Evolutionary conservation across 805 yeast genomes (phyloP).

Genomic region (Alloascoidea africana): DNA sequence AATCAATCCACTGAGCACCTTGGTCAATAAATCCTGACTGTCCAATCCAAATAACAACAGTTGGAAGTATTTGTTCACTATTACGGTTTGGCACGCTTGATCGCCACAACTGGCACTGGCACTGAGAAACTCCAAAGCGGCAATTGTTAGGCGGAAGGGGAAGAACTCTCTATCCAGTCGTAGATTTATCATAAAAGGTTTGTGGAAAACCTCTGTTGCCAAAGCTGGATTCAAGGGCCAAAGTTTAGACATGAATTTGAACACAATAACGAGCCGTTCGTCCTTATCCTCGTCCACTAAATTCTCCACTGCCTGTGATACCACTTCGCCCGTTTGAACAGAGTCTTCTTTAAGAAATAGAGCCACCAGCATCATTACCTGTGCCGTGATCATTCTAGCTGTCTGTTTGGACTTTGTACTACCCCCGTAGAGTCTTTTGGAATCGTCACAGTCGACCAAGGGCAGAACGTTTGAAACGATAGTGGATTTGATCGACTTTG

Average conservation of each 20-base stretch:
- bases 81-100: background rate
- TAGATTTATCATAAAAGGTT: background rate
- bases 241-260: background rate
- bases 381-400: too few relatives aligned
- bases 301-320: background rate
- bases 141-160: background rate
- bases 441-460: too few relatives aligned
- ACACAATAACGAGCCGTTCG: background rate
- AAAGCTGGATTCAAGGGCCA: background rate
- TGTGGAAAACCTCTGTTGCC: background rate
- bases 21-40: background rate
- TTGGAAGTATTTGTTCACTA: background rate
- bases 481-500: too few relatives aligned
- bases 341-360: background rate
- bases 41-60: background rate
- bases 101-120: slow-evolving; percentile 1
- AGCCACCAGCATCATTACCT: background rate
- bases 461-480: too few relatives aligned
- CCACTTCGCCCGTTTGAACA: background rate
- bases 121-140: background rate
- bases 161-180: background rate
- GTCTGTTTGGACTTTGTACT: too few relatives aligned
- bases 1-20: background rate
- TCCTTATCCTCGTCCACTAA: background rate
- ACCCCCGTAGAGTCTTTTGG: too few relatives aligned